Base-by-base conservation (phyloP, 345 rosid species). In the Sisymbrium irio region DNA sequence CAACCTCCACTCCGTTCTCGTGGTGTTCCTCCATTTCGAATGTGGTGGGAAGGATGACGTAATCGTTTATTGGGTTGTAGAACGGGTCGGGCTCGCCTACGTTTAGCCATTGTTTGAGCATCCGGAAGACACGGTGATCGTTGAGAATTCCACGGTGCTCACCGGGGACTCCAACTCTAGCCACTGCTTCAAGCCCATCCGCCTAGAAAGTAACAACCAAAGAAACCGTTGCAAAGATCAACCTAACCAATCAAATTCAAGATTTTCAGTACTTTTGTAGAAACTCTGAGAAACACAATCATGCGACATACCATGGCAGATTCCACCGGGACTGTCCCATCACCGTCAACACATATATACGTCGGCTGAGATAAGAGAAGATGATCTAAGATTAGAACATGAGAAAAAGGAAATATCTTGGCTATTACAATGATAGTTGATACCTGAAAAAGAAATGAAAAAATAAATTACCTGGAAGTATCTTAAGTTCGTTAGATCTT, bases 291-390 rank as follows among this genome's bases (percentile, higher is more conserved):
- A 35, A 60, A 33, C 60, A 47, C 18, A 51, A 39, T 61, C 51
- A 35, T 22, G n/a, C n/a, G 67, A 63, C 86, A 74, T 77, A 93
- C 98, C 96, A 82, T 88, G 40, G 97, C 86, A 58, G 98, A 91
- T 79, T 94, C 93, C 9, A 82, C 72, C 5, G 98, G 97, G 78
- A 94, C 98, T 70, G 98, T 94, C 55, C 98, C 98, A 77, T 91
- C 98, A 25, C 98, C 97, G 64, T 94, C 96, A 51, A 91, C 86
- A 32, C 87, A 91, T 67, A 89, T 83, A 79, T 87, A 94, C 4
- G 61, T 82, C 5, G 98, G 93, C 97, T 94, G 93, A 72, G 78
- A 79, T 73, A 40, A 57, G 20, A 22, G 6, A 50, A 50, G 1
- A 49, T 40, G 7, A 54, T 37, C 11, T 28, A 28, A 19, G n/a